These are phyloP conservation scores for Leccinum pellstonianum DNA, from an alignment of 768 basidiomycete genomes.

Conservation along the genomic window DNA sequence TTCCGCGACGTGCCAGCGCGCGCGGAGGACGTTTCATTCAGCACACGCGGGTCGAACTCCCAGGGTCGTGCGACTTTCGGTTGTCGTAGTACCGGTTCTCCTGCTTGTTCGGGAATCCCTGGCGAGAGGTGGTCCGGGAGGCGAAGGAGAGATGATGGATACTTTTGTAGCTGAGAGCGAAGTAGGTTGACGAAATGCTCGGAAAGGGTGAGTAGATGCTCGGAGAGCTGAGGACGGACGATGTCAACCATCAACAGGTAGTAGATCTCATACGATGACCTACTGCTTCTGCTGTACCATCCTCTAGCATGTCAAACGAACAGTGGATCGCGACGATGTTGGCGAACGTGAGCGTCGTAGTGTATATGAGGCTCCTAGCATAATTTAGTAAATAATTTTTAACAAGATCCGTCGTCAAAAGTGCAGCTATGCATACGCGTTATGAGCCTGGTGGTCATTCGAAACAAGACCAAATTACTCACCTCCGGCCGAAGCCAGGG, in stretches of 20 bases:
- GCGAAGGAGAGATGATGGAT: slow-evolving; percentile 26
- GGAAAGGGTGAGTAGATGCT: slow-evolving; percentile 23
- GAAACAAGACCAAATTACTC: slow-evolving; percentile 27
- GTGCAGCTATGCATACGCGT: slow-evolving; percentile 52
- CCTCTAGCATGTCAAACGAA: slow-evolving; percentile 75
- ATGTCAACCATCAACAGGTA: slow-evolving; percentile 25
- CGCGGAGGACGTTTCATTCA: neutral
- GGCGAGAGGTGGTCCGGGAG: slow-evolving; percentile 25
- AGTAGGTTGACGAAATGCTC: slow-evolving; percentile 36
- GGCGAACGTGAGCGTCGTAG: slow-evolving; percentile 76
- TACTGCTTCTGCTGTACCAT: slow-evolving; percentile 61
- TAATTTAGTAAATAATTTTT: slow-evolving; percentile 90
- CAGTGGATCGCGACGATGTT: slow-evolving; percentile 75
- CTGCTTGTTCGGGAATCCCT: neutral
- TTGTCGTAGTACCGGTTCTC: neutral
- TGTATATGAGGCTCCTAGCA: slow-evolving; percentile 88
- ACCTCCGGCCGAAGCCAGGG: slow-evolving; percentile 84
- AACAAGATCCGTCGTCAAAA: slow-evolving; percentile 69
- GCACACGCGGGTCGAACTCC: slow-evolving; percentile 4
- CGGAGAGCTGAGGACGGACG: slow-evolving; percentile 29
- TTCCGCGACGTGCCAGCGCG: neutral
- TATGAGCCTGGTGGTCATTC: neutral
- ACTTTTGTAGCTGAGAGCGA: slow-evolving; percentile 29
- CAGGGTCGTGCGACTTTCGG: neutral
- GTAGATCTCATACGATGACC: neutral